Conservation (phyloP, 805 yeast species). For the Jamesozyma hellenica region DNA sequence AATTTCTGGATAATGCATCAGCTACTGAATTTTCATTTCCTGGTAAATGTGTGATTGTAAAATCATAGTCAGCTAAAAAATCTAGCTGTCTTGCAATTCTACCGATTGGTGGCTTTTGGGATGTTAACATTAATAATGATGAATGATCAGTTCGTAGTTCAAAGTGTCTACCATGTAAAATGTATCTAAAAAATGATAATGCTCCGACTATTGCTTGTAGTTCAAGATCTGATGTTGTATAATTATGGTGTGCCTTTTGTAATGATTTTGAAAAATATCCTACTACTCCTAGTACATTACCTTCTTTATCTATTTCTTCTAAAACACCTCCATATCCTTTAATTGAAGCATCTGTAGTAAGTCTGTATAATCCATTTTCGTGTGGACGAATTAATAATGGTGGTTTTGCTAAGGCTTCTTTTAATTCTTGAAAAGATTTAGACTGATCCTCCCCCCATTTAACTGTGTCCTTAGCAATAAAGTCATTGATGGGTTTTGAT, state of each 20-base stretch:
- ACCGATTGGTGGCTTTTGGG: no score
- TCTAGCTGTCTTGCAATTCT: no score
- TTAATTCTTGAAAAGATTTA: slow-evolving; percentile 1
- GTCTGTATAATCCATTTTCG: background rate
- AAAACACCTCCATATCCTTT: slow-evolving; percentile 7
- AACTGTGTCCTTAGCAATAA: background rate
- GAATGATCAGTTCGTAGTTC: slow-evolving; percentile 5
- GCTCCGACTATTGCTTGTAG: slow-evolving; percentile 4
- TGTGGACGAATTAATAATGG: background rate
- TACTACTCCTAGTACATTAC: slow-evolving; percentile 5
- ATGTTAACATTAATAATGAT: background rate
- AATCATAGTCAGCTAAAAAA: no score
- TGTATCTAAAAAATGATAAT: slow-evolving; percentile 3
- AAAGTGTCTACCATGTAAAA: slow-evolving; percentile 5
- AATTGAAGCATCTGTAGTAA: slow-evolving; percentile 6
- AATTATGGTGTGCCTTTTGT: slow-evolving; percentile 4
- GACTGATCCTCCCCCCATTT: slow-evolving; percentile 1
- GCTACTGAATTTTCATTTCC: no score
- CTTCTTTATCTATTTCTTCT: slow-evolving; percentile 4
- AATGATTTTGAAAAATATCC: slow-evolving; percentile 6
- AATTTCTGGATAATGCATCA: no score
- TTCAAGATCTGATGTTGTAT: slow-evolving; percentile 6
- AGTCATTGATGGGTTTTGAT: slow-evolving; percentile 2
- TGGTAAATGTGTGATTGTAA: no score
- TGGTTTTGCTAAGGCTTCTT: background rate